A percentile compares a stretch with the other conserved stretches of the same genome.
Conservation (phyloP, 2,329 filamentous ascomycete species). For the Bipolaris bicolor region DNA sequence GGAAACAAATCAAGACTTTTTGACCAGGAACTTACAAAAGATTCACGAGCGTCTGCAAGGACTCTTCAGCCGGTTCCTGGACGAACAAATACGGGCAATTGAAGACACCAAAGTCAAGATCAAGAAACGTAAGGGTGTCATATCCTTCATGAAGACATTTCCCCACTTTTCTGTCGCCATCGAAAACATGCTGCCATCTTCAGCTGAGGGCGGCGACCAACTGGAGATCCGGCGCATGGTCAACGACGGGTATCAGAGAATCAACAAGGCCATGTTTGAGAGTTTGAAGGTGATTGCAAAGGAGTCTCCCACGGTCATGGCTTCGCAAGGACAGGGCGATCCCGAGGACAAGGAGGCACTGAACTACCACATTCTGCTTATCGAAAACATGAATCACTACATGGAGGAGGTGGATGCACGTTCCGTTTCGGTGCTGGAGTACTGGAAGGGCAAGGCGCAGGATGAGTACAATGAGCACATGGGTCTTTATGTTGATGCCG, state of each 20-base stretch:
- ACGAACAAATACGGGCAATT: conserved; percentile 92
- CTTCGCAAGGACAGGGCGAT: conserved; percentile 63
- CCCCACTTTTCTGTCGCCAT: conserved; percentile 82
- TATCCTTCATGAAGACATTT: conserved; percentile 93
- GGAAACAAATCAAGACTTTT: conserved; percentile 91
- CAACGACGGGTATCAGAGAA: conserved; percentile 84
- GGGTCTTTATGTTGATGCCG: conserved; percentile 82
- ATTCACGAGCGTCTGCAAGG: conserved; percentile 75
- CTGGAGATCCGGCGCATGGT: conserved; percentile 76
- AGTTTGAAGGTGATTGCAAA: conserved; percentile 93
- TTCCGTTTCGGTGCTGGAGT: conserved; percentile 75
- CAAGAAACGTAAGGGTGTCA: conserved; percentile 97
- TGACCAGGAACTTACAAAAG: conserved; percentile 79
- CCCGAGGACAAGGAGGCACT: conserved; percentile 94
- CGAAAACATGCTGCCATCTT: conserved; percentile 75
- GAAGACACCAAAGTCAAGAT: conserved; percentile 99
- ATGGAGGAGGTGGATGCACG: conserved; percentile 84
- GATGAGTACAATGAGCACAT: conserved; percentile 86
- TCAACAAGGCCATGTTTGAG: conserved; percentile 96
- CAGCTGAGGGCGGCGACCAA: conserved; percentile 59
- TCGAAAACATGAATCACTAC: conserved; percentile 99
- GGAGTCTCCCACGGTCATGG: conserved; percentile 61
- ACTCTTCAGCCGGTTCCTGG: conserved; percentile 86
- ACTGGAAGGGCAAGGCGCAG: conserved; percentile 80
- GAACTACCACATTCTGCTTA: conserved; percentile 95